Conservation (phyloP, 768 basidiomycete species). For the Podaxis sp. region DNA sequence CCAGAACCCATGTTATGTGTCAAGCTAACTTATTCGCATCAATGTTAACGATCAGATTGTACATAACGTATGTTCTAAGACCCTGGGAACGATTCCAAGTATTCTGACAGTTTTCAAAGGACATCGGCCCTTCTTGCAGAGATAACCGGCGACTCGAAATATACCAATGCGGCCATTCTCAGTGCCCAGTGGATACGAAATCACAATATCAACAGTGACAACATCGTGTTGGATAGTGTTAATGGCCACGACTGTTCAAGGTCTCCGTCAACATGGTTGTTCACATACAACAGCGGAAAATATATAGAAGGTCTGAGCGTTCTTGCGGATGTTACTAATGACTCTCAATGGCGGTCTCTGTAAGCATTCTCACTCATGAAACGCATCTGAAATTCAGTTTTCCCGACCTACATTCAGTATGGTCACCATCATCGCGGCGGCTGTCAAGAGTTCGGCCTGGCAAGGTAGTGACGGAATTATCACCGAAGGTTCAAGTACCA, state of each 20-base stretch:
- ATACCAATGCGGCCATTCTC: slow-evolving; percentile 40
- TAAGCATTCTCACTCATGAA: slow-evolving; percentile 19
- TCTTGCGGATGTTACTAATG: slow-evolving; percentile 35
- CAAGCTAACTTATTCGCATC: background rate
- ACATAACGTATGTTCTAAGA: slow-evolving; percentile 29
- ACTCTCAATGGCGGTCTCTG: slow-evolving; percentile 37
- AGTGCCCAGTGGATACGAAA: slow-evolving; percentile 45
- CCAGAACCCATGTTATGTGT: background rate
- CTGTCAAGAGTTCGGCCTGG: slow-evolving; percentile 42
- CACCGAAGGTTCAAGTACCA: slow-evolving; percentile 42
- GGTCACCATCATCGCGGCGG: slow-evolving; percentile 29
- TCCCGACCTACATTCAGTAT: slow-evolving; percentile 4
- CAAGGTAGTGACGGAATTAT: slow-evolving; percentile 46
- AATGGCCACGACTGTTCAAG: slow-evolving; percentile 42
- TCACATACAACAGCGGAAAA: slow-evolving; percentile 54
- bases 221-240: slow-evolving; percentile 45
- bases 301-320: slow-evolving; percentile 48
- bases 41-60: slow-evolving; percentile 24
- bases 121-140: slow-evolving; percentile 47
- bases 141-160: slow-evolving; percentile 38
- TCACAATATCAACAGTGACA: slow-evolving; percentile 36
- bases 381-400: background rate
- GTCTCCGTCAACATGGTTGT: slow-evolving; percentile 41
- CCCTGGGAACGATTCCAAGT: background rate
- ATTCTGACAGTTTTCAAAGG: slow-evolving; percentile 20